Evolutionary conservation across 2,329 filamentous ascomycete genomes (phyloP).

Genomic region (Colletotrichum orbiculare): DNA sequence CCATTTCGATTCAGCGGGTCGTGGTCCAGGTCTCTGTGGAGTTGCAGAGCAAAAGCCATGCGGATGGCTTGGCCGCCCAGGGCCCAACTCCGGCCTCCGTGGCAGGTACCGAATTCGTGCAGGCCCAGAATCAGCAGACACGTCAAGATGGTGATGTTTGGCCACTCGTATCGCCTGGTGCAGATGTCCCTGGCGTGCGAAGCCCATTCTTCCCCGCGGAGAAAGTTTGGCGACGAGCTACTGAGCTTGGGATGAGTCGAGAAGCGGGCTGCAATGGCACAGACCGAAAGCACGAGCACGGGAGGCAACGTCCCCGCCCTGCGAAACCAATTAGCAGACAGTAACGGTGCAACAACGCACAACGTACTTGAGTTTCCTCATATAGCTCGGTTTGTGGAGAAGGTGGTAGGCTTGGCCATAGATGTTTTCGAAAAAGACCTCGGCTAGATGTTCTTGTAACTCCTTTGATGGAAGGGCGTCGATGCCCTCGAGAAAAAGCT

Average conservation of each 20-base stretch:
- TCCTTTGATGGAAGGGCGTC: slow-evolving; percentile 87
- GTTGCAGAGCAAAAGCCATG: slow-evolving; percentile 95
- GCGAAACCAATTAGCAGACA: slow-evolving; percentile 40
- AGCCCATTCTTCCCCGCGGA: slow-evolving; percentile 93
- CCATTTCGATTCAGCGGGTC: slow-evolving; percentile 76
- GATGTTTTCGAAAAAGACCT: slow-evolving; percentile 94
- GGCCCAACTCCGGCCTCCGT: slow-evolving; percentile 95
- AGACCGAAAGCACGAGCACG: slow-evolving; percentile 92
- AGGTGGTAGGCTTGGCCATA: slow-evolving; percentile 96
- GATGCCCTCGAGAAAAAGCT: slow-evolving; percentile 81
- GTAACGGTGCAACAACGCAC: too few species aligned
- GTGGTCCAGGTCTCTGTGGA: slow-evolving; percentile 90
- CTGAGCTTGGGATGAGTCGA: slow-evolving; percentile 86
- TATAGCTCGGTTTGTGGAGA: slow-evolving; percentile 96
- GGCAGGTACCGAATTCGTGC: slow-evolving; percentile 96
- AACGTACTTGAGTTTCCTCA: slow-evolving; percentile 81
- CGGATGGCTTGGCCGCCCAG: slow-evolving; percentile 93
- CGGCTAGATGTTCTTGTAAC: slow-evolving; percentile 90
- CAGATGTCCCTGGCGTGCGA: slow-evolving; percentile 88
- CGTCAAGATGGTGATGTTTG: slow-evolving; percentile 95
- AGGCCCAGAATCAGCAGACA: slow-evolving; percentile 89
- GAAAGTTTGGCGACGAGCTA: slow-evolving; percentile 77
- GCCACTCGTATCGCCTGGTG: slow-evolving; percentile 88
- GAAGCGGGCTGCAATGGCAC: slow-evolving; percentile 94
- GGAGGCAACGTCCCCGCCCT: slow-evolving; percentile 85